Evolutionary conservation across 805 yeast species (phyloP).

Genomic region (Candida insectorum): DNA sequence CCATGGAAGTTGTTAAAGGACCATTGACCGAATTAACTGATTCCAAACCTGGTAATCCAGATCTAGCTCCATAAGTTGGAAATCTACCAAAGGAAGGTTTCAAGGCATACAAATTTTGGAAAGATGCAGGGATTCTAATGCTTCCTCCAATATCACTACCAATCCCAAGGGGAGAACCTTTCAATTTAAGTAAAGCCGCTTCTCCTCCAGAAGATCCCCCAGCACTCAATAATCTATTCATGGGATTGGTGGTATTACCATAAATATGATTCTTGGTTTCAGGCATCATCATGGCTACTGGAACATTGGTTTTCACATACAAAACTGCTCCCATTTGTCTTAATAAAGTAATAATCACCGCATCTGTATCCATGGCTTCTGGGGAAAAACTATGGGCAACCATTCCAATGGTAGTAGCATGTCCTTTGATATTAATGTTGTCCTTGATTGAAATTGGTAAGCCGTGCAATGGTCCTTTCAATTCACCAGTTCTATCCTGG

Average conservation of each 20-base stretch:
- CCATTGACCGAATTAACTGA: slow-evolving; percentile 63
- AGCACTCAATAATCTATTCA: slow-evolving; percentile 33
- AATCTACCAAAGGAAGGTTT: slow-evolving; percentile 39
- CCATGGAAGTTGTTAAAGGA: slow-evolving; percentile 10
- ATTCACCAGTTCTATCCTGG: slow-evolving; percentile 41
- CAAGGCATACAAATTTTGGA: slow-evolving; percentile 35
- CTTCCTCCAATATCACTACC: slow-evolving; percentile 46
- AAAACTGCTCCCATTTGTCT: slow-evolving; percentile 41
- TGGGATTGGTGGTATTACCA: slow-evolving; percentile 36
- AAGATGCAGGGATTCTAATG: slow-evolving; percentile 44
- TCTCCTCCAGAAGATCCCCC: slow-evolving; percentile 47
- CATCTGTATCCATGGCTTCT: slow-evolving; percentile 22
- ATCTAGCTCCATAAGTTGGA: slow-evolving; percentile 42
- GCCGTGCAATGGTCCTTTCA: slow-evolving; percentile 64
- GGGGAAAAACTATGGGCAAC: slow-evolving; percentile 20
- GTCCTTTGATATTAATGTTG: slow-evolving; percentile 37
- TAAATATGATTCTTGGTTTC: slow-evolving; percentile 38
- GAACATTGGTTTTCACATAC: slow-evolving; percentile 42
- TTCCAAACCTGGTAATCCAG: slow-evolving; percentile 62
- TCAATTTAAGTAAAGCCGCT: slow-evolving; percentile 39
- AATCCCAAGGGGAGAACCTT: slow-evolving; percentile 37
- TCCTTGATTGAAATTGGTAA: slow-evolving; percentile 62
- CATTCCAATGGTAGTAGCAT: slow-evolving; percentile 38
- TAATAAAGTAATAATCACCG: slow-evolving; percentile 27
- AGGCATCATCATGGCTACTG: slow-evolving; percentile 44